Base-by-base conservation (phyloP, 768 basidiomycete genomes). In the Mycena vitilis region DNA sequence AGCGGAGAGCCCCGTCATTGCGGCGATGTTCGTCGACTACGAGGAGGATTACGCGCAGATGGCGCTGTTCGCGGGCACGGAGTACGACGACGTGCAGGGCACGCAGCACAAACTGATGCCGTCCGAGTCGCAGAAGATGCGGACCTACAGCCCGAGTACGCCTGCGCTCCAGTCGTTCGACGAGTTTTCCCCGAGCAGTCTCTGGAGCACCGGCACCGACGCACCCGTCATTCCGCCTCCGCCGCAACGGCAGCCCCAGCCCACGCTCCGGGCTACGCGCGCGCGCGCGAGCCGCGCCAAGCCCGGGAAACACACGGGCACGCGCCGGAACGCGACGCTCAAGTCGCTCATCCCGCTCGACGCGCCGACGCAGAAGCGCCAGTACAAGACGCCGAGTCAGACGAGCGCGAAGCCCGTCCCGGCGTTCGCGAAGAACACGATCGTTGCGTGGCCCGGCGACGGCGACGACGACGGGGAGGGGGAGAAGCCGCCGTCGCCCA, bases 321-420 rank as follows among this genome's bases (percentile, higher is more conserved):
- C 87, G 30, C 87, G 88, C 69, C 86, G 83, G 76, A 87, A 87
- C 76, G 74, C 85, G 52, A 82, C 79, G 0, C 83, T 87, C 7
- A 80, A 78, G 44, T 70, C 82, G 3, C 82, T 90, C 36, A 83
- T 90, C 84, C 69, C 84, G 25, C 57, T 59, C 57, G 65, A 88
- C 51, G 89, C 89, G 0, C 89, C 89, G 2, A 87, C 86, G 22
- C 89, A 90, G 74, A 9, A 76, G 1, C 87, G 89, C 71, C 83
- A 82, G n/a, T 90, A 90, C 70, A 73, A 85, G 11, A 78, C 81
- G 0, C 84, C 86, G 0, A 87, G 86, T 0, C 63, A 79, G n/a
- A 90, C 89, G 2, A 88, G 88, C 48, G 84, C 86, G 49, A 89
- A 89, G 76, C 83, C 83, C 48, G 77, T 89, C 47, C 89, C 89